Percentiles rank a stretch among this genome's conserved stretches.
phyloP scores from a whole-genome alignment of 2,329 filamentous ascomycete species.

The Capronia americana region DNA sequence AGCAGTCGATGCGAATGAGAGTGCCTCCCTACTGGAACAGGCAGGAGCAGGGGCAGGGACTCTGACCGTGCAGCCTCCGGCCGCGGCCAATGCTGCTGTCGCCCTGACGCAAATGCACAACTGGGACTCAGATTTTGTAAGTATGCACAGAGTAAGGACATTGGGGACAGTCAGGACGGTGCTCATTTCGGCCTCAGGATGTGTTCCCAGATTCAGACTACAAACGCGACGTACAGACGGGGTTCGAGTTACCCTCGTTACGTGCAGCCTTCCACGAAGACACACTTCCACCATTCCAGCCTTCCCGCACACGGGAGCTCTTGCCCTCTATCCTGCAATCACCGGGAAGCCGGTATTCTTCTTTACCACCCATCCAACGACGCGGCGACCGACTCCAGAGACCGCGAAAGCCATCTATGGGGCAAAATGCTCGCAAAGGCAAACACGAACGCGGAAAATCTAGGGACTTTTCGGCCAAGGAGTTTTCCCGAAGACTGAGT shows the following conservation, averaged over 20 bases:
- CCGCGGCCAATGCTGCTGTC: conserved; percentile 78
- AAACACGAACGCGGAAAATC: conserved; percentile 78
- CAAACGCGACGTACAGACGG: conserved; percentile 65
- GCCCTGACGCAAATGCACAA: conserved; percentile 86
- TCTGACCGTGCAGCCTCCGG: conserved; percentile 71
- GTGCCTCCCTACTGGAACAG: conserved; percentile 70
- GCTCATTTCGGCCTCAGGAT: conserved; percentile 58
- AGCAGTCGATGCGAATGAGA: conserved; percentile 64
- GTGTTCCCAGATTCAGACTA: conserved; percentile 75
- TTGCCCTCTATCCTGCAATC: conserved; percentile 79
- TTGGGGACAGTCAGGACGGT: conserved; percentile 24
- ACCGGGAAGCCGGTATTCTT: conserved; percentile 85
- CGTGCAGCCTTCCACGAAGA: conserved; percentile 74
- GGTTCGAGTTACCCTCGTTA: conserved; percentile 74
- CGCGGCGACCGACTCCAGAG: conserved; percentile 69
- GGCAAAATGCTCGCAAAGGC: conserved; percentile 74
- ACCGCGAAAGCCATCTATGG: conserved; percentile 84
- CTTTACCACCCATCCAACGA: conserved; percentile 81
- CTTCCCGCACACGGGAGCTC: conserved; percentile 71
- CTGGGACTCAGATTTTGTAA: conserved; percentile 78
- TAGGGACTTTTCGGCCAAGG: conserved; percentile 62
- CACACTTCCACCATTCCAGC: conserved; percentile 69
- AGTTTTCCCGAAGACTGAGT: conserved; percentile 74
- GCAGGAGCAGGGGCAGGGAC: conserved; percentile 72
- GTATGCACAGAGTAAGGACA: conserved; percentile 43